Evolutionary conservation across 2,329 filamentous ascomycete genomes (phyloP).

Genomic region (Thelonectria olida): DNA sequence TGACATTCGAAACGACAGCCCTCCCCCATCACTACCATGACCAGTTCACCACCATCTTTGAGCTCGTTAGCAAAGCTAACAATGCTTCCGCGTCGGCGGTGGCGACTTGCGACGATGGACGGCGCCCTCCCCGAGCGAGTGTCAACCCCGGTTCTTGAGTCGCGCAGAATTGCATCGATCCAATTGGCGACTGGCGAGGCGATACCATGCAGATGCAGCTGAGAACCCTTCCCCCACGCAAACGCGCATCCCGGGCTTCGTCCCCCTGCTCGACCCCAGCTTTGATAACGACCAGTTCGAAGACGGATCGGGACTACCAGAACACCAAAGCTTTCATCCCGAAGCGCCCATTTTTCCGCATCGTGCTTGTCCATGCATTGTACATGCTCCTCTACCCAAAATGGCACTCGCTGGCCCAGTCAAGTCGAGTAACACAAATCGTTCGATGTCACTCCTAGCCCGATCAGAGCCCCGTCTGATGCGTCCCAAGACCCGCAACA

Average conservation of each 20-base stretch:
- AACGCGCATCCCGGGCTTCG: slow-evolving; percentile 1
- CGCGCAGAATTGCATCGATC: background rate
- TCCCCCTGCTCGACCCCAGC: slow-evolving; percentile 19
- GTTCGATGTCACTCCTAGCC: slow-evolving; percentile 22
- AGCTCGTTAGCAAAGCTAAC: slow-evolving; percentile 6
- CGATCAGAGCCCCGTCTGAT: slow-evolving; percentile 21
- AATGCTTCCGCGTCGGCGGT: slow-evolving; percentile 15
- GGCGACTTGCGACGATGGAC: slow-evolving; percentile 18
- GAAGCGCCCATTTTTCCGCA: slow-evolving; percentile 6
- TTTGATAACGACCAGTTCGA: slow-evolving; percentile 29
- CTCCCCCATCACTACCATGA: background rate
- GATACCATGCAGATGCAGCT: slow-evolving; percentile 5
- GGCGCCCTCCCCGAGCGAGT: slow-evolving; percentile 13
- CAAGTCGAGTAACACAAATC: background rate
- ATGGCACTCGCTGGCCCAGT: background rate
- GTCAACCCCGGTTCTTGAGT: slow-evolving; percentile 3
- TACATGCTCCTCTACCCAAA: background rate
- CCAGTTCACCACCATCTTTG: no score
- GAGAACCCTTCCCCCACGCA: slow-evolving; percentile 34
- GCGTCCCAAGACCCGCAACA: slow-evolving; percentile 30
- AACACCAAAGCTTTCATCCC: slow-evolving; percentile 1
- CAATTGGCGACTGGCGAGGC: slow-evolving; percentile 12
- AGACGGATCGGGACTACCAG: slow-evolving; percentile 10
- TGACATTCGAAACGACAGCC: background rate
- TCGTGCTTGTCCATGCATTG: background rate